phyloP scores from a whole-genome alignment of 2,329 filamentous ascomycete genomes.

The Capronia epimyces region DNA sequence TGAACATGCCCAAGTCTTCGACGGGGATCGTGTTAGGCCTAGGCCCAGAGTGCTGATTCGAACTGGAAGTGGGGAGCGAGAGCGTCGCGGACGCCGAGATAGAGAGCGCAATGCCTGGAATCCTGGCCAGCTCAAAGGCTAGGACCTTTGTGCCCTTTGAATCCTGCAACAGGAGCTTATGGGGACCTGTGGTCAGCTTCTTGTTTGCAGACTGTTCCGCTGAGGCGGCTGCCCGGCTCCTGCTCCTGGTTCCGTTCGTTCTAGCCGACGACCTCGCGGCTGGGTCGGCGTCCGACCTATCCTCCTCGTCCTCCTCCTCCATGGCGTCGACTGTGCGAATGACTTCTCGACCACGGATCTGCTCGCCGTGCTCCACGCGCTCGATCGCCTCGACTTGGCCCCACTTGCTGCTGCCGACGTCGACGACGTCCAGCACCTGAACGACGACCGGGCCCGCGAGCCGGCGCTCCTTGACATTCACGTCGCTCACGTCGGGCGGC shows the following conservation, averaged over 20 bases:
- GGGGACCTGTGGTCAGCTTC: constrained; percentile 53
- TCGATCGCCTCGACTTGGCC: constrained; percentile 72
- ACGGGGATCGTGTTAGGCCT: background rate
- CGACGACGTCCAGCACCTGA: constrained; percentile 81
- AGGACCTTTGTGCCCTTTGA: constrained; percentile 62
- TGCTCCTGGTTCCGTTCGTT: constrained; percentile 15
- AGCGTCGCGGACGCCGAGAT: constrained; percentile 9
- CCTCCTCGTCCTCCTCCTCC: constrained; percentile 39
- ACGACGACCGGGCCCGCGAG: constrained; percentile 63
- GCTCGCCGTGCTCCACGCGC: constrained; percentile 47
- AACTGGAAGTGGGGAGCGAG: background rate
- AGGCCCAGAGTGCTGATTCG: background rate
- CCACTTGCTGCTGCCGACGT: constrained; percentile 74
- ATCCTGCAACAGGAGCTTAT: constrained; percentile 80
- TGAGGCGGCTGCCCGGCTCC: background rate
- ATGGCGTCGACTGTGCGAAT: constrained; percentile 62
- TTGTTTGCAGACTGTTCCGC: too few relatives aligned
- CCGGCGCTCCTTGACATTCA: constrained; percentile 50
- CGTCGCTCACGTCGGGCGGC: constrained; percentile 54
- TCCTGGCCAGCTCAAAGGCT: constrained; percentile 64
- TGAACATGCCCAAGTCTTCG: constrained; percentile 51
- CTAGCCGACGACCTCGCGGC: constrained; percentile 4
- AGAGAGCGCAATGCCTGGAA: constrained; percentile 58
- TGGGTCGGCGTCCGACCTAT: constrained; percentile 7
- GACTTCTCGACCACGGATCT: constrained; percentile 67